Percentiles rank a stretch among this genome's conserved stretches.
Conservation (phyloP, 23 red algal species). For the Gracilaria domingensis region DNA sequence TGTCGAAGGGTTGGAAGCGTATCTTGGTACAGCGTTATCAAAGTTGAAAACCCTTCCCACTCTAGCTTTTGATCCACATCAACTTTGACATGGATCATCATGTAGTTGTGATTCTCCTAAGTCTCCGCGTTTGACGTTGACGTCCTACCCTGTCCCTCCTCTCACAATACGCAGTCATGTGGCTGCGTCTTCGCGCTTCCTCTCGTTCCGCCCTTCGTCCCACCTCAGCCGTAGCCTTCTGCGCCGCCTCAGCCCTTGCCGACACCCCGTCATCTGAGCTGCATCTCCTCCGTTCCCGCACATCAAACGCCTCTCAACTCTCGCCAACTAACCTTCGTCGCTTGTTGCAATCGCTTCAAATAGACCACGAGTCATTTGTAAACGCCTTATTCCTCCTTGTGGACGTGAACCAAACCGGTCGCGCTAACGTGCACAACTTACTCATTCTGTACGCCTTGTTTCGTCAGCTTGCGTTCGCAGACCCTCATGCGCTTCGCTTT, state of each 20-base stretch:
- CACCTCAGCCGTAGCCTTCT: neutral
- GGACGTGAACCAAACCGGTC: neutral
- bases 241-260: neutral
- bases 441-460: slow-evolving; percentile 17
- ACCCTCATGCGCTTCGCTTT: neutral
- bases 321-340: neutral
- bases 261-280: neutral
- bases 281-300: slow-evolving; percentile 22
- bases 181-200: neutral
- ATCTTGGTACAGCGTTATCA: too few relatives aligned
- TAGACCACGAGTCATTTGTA: slow-evolving; percentile 9
- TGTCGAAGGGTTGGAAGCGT: too few relatives aligned
- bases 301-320: neutral
- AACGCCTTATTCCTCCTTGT: neutral
- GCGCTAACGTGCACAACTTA: neutral
- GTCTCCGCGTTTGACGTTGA: too few relatives aligned
- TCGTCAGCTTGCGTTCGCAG: neutral
- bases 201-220: neutral
- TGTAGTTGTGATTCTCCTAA: too few relatives aligned
- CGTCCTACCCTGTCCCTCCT: too few relatives aligned
- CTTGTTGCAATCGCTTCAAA: neutral
- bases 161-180: neutral
- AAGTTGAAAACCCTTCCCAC: too few relatives aligned
- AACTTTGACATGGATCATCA: too few relatives aligned
- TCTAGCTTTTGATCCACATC: too few relatives aligned